Conservation (phyloP, 441 rosid species). For the Daphne laureola region DNA sequence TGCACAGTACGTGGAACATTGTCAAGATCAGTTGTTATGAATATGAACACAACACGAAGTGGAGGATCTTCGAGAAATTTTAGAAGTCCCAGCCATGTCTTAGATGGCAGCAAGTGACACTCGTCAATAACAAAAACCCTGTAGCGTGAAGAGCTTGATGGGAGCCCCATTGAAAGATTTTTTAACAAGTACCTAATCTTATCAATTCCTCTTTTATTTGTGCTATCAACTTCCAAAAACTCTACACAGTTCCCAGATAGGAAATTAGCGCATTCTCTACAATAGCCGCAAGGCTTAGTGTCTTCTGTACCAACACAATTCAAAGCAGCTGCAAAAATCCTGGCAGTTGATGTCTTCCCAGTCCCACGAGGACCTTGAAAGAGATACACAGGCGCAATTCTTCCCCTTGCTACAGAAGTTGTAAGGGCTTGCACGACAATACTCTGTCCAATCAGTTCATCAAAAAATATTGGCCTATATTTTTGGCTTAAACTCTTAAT, state of each 20-base stretch:
- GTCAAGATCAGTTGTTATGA: conserved; percentile 87
- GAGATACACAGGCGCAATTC: conserved; percentile 89
- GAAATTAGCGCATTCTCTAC: conserved; percentile 70
- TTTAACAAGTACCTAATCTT: conserved; percentile 53
- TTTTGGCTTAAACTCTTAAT: conserved; percentile 79
- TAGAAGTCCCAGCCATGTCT: conserved; percentile 86
- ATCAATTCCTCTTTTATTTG: conserved; percentile 65
- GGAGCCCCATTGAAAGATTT: conserved; percentile 44
- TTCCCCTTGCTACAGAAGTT: conserved; percentile 67
- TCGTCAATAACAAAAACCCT: conserved; percentile 81
- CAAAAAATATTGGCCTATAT: conserved; percentile 78
- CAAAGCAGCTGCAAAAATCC: conserved; percentile 81
- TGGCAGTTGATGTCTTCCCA: conserved; percentile 88
- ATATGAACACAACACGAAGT: conserved; percentile 63
- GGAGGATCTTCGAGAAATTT: conserved; percentile 90
- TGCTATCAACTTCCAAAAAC: conserved; percentile 82
- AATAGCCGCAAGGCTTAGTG: conserved; percentile 80
- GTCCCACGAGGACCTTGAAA: conserved; percentile 98
- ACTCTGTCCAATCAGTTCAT: conserved; percentile 87
- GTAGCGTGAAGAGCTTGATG: conserved; percentile 37
- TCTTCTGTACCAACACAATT: conserved; percentile 64
- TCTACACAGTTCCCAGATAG: conserved; percentile 59
- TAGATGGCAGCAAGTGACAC: conserved; percentile 86
- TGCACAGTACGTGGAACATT: conserved; percentile 92
- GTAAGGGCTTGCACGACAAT: conserved; percentile 79